phyloP scores from a whole-genome alignment of 148 eudicot genomes.

The Amaranthus cruentus region DNA sequence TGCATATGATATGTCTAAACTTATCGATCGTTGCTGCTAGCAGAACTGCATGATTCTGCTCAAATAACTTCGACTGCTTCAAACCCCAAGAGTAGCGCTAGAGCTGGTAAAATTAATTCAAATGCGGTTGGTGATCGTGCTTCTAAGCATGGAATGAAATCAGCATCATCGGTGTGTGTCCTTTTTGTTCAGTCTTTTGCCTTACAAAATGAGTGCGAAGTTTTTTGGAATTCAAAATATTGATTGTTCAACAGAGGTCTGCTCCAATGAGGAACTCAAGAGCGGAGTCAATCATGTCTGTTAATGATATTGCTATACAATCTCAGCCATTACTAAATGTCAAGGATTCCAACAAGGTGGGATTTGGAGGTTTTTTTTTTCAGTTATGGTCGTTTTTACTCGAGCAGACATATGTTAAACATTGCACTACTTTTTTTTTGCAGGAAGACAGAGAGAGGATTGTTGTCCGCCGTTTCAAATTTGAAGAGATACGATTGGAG shows the following conservation, averaged over 20 bases:
- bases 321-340: conserved; percentile 76
- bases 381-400: neutral
- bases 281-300: conserved; percentile 71
- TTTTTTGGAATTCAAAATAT: neutral
- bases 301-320: conserved; percentile 79
- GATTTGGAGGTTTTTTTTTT: neutral
- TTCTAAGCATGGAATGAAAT: conserved; percentile 61
- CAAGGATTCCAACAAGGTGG: conserved; percentile 92
- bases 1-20: neutral
- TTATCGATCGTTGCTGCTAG: conserved; percentile 8
- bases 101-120: conserved; percentile 49
- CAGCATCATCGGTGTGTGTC: conserved; percentile 57
- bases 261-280: conserved; percentile 54
- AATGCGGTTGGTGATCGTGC: conserved; percentile 56
- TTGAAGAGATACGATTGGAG: conserved; percentile 90
- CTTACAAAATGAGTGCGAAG: neutral
- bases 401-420: neutral
- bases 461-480: conserved; percentile 84
- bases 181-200: conserved; percentile 6
- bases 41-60: conserved; percentile 60
- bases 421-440: conserved; percentile 18
- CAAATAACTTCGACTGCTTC: conserved; percentile 41
- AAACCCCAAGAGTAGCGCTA: conserved; percentile 44
- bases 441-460: conserved; percentile 97
- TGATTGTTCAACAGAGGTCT: conserved; percentile 47